Evolutionary conservation across 106 monocot species (phyloP), one percentile per base, ranked within the genome.

Genomic region (Dioscorea zingiberensis): DNA sequence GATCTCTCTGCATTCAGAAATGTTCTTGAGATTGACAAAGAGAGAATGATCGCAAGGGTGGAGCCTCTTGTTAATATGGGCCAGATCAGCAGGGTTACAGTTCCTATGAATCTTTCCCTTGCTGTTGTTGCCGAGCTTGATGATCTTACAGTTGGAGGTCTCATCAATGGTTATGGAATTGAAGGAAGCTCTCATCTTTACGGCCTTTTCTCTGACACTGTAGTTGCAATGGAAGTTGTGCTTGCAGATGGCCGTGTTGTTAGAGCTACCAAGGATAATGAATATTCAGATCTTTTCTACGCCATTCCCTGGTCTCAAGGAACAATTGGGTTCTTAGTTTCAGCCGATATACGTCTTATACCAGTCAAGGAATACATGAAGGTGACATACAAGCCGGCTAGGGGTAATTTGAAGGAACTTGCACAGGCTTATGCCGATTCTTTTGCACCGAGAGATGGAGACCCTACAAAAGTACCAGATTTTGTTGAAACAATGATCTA

Each of bases 31-130:
- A 56, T 84, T 44, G 69, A 84, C 72, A 59, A 66, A 47, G 79
- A 80, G 59, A 79, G 79, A 30, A 84, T 84, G 84, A 48, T 84
- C 47, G 84, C 79, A 15, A 72, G 24, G 27, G 75, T 72, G 7
- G 84, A 84, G 68, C 83, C 83, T 4, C 71, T 83, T 21, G 83
- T 83, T 30, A 78, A 78, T 55, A 83, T 83, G 78, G 79, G 84
- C 29, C 84, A 84, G 72, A 76, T 84, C 13, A 73, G 69, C 47
- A 54, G 84, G 1, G 75, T 58, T 25, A 84, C 84, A 1, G 78
- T 78, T 29, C 84, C 84, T 2, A 84, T 84, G 84, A 80, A 80
- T 47, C 84, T 84, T 13, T 62, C 84, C 19, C 72, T 84, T 44
- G 76, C 84, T 14, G 79, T 84, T 17, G 83, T 83, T 21, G 74